Evolutionary conservation across 257 asterid genomes (phyloP).

Genomic region (Cruciata laevipes): DNA sequence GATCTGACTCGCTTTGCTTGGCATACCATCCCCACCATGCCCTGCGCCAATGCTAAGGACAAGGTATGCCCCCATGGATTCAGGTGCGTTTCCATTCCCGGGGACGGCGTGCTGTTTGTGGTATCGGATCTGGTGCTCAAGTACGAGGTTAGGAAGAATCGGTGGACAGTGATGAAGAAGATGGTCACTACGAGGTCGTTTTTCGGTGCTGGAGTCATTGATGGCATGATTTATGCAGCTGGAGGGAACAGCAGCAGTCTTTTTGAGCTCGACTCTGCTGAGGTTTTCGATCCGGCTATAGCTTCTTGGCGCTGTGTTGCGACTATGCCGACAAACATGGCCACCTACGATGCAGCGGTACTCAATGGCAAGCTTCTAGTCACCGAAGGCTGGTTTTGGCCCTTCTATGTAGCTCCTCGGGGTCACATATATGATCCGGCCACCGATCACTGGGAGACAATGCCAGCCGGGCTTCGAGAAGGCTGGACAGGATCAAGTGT

Average conservation of each 20-base stretch:
- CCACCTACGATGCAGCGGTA: constrained; percentile 76
- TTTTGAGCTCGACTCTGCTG: constrained; percentile 74
- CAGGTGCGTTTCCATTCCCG: constrained; percentile 69
- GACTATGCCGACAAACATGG: constrained; percentile 70
- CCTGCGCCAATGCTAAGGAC: constrained; percentile 50
- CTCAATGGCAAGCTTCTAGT: constrained; percentile 80
- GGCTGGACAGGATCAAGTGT: constrained; percentile 99
- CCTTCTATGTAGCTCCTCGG: constrained; percentile 79
- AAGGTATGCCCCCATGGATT: constrained; percentile 85
- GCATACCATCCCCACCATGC: constrained; percentile 93
- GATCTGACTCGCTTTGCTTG: constrained; percentile 58
- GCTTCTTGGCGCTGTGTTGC: constrained; percentile 70
- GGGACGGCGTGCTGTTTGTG: constrained; percentile 64
- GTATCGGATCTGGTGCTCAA: constrained; percentile 72
- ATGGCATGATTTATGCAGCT: constrained; percentile 81
- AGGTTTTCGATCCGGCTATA: constrained; percentile 55
- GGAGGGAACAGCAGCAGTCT: constrained; percentile 83
- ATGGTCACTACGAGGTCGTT: constrained; percentile 85
- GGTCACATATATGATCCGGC: constrained; percentile 84
- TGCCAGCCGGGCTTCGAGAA: constrained; percentile 85
- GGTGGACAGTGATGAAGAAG: constrained; percentile 83
- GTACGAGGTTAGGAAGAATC: constrained; percentile 64
- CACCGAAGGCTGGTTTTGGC: constrained; percentile 99
- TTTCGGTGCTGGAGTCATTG: constrained; percentile 77
- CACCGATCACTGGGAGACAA: constrained; percentile 68